These are phyloP conservation scores for Musa troglodytarum DNA, from an alignment of 176 grass and related monocot genomes.

Conservation along the genomic window DNA sequence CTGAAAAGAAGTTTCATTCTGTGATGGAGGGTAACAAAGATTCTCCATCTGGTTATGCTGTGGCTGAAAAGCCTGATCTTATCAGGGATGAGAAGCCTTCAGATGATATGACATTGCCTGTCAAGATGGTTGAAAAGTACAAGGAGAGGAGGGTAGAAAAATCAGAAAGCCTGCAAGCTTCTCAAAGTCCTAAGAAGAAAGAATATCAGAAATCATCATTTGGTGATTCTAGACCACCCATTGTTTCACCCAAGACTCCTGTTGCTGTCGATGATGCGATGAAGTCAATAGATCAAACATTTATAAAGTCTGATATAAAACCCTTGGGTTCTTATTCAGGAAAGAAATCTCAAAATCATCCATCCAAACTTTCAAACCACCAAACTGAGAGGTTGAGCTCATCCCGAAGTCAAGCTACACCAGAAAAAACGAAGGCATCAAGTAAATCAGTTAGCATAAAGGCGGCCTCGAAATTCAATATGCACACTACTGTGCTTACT, in stretches of 20 bases:
- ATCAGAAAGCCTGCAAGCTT: not conserved
- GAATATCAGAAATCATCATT: slow-evolving; percentile 14
- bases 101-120: slow-evolving; percentile 35
- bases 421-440: slow-evolving; percentile 38
- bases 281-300: slow-evolving; percentile 37
- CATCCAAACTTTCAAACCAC: slow-evolving; percentile 45
- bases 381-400: slow-evolving; percentile 37
- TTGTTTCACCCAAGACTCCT: slow-evolving; percentile 29
- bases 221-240: slow-evolving; percentile 20
- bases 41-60: slow-evolving; percentile 30
- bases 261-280: slow-evolving; percentile 26
- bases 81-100: slow-evolving; percentile 47
- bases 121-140: slow-evolving; percentile 30
- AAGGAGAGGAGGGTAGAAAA: slow-evolving; percentile 33
- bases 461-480: slow-evolving; percentile 36
- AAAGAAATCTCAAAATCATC: slow-evolving; percentile 51
- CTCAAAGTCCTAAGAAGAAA: not conserved
- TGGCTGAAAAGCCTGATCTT: slow-evolving; percentile 31
- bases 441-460: slow-evolving; percentile 57
- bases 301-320: slow-evolving; percentile 35
- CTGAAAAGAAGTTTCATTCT: slow-evolving; percentile 33
- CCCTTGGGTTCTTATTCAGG: slow-evolving; percentile 28
- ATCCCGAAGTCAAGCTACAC: slow-evolving; percentile 23
- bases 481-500: slow-evolving; percentile 19
- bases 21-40: slow-evolving; percentile 26